Evolutionary conservation across 2,329 filamentous ascomycete species (phyloP).

Genomic region (Fusarium sp.): DNA sequence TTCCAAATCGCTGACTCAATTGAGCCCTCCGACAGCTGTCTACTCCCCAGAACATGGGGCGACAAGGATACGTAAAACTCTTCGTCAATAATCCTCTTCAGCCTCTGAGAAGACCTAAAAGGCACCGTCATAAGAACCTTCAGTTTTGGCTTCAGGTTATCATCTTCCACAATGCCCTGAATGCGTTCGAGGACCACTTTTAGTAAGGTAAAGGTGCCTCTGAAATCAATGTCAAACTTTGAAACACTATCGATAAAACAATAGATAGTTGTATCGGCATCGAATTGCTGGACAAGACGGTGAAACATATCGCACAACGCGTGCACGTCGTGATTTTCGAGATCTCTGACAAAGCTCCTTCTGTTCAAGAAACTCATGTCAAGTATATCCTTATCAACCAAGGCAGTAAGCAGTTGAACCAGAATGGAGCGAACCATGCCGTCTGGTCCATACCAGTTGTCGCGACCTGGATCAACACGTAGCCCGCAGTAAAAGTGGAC

Average conservation of each 20-base stretch:
- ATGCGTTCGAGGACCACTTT: not conserved
- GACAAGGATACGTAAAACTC: no score
- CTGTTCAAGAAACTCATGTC: not conserved
- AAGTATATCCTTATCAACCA: not conserved
- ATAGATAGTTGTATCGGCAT: not conserved
- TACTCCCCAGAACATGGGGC: no score
- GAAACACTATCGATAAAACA: not conserved
- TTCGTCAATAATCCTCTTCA: no score
- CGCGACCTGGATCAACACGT: not conserved
- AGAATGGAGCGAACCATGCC: not conserved
- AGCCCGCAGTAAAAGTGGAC: not conserved
- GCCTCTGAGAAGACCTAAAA: no score
- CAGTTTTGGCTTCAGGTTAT: not conserved
- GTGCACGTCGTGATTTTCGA: not conserved
- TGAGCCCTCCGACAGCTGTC: no score
- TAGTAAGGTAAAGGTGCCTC: not conserved
- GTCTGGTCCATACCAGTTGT: not conserved
- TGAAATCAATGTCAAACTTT: not conserved
- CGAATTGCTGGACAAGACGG: not conserved
- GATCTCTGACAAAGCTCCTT: not conserved
- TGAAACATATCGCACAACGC: not conserved
- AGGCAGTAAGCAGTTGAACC: not conserved
- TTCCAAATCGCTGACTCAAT: no score
- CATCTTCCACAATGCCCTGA: not conserved
- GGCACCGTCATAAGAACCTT: not conserved